Evolutionary conservation across 805 yeast species (phyloP).

Genomic region (Candida suzukii): DNA sequence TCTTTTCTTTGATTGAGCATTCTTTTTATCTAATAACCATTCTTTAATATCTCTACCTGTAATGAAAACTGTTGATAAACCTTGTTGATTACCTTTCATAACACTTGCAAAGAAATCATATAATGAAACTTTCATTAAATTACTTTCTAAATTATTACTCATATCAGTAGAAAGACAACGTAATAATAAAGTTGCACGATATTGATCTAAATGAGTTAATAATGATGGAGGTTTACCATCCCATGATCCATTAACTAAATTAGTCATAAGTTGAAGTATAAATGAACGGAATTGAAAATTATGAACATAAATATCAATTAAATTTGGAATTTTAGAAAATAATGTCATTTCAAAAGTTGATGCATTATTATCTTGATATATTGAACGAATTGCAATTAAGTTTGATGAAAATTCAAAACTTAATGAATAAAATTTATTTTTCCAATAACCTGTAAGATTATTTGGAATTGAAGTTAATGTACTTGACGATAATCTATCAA

Average conservation of each 20-base stretch:
- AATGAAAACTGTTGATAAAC: constrained; percentile 61
- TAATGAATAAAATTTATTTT: constrained; percentile 39
- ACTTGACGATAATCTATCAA: constrained; percentile 36
- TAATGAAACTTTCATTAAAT: constrained; percentile 43
- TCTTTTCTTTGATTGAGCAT: constrained; percentile 3
- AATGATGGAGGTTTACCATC: constrained; percentile 64
- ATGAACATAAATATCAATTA: constrained; percentile 54
- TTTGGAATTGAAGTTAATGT: neutral
- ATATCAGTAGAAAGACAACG: constrained; percentile 56
- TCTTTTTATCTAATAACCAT: constrained; percentile 13
- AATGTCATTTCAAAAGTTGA: constrained; percentile 61
- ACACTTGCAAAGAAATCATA: constrained; percentile 63
- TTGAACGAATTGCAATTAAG: constrained; percentile 50
- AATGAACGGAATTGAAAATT: constrained; percentile 38
- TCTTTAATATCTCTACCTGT: constrained; percentile 47
- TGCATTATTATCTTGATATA: constrained; percentile 35
- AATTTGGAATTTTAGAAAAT: constrained; percentile 45
- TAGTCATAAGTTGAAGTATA: constrained; percentile 49
- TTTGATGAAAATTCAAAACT: constrained; percentile 51
- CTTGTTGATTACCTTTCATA: constrained; percentile 69
- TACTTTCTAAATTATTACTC: constrained; percentile 46
- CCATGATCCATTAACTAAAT: constrained; percentile 52
- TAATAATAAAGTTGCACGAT: constrained; percentile 51
- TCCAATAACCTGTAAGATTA: constrained; percentile 40
- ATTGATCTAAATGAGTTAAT: constrained; percentile 71